phyloP scores from a whole-genome alignment of 306 rosid species.

The Cicer bijugum region DNA sequence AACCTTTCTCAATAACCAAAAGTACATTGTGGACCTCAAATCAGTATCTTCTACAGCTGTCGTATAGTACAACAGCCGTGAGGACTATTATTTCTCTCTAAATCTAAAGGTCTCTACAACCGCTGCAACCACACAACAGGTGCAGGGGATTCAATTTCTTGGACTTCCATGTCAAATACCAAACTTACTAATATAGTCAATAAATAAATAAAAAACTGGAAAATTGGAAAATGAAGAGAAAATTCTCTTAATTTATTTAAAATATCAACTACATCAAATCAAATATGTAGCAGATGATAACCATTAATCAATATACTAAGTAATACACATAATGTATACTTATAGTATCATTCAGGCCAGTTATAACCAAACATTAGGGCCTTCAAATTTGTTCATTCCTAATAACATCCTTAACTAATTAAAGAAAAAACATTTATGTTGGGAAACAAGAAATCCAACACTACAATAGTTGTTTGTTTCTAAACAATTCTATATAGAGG shows the following conservation, averaged over 20 bases:
- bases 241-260: too few relatives aligned
- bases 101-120: too few relatives aligned
- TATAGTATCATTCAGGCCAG: neutral
- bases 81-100: too few relatives aligned
- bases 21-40: neutral
- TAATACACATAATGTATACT: neutral
- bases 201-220: too few relatives aligned
- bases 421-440: constrained; percentile 13
- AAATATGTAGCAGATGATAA: constrained; percentile 7
- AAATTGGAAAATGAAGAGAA: too few relatives aligned
- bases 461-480: neutral
- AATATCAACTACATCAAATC: neutral
- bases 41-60: too few relatives aligned
- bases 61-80: too few relatives aligned
- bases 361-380: neutral
- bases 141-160: too few relatives aligned
- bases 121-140: too few relatives aligned
- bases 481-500: neutral
- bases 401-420: constrained; percentile 22
- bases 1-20: neutral
- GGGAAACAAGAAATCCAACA: constrained; percentile 20
- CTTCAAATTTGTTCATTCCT: constrained; percentile 33
- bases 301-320: constrained; percentile 12
- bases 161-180: too few relatives aligned
- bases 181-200: too few relatives aligned